phyloP scores from a whole-genome alignment of 2,329 filamentous ascomycete species.

The Ophiostoma australiae region DNA sequence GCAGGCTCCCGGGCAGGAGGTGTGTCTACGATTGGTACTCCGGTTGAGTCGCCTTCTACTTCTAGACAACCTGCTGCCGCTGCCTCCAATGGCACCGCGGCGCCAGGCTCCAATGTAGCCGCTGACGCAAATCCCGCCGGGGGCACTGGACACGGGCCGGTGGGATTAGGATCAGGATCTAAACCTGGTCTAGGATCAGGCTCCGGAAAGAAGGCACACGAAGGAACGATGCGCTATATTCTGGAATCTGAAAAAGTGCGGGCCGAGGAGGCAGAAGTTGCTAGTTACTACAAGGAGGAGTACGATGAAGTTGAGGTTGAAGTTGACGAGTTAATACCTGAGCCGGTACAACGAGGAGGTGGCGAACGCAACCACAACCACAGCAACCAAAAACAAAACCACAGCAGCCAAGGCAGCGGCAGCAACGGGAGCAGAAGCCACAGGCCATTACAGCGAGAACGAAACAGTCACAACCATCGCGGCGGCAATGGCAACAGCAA shows the following conservation, averaged over 20 bases:
- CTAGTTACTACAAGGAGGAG: slow-evolving; percentile 65
- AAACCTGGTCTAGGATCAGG: slow-evolving; percentile 28
- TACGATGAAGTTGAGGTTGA: slow-evolving; percentile 75
- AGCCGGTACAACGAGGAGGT: slow-evolving; percentile 20
- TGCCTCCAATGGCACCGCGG: neutral
- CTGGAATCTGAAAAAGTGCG: slow-evolving; percentile 72
- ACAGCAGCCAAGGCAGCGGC: neutral
- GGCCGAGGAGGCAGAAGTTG: slow-evolving; percentile 63
- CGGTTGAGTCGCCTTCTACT: neutral
- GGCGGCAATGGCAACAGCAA: slow-evolving; percentile 5
- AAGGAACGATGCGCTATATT: slow-evolving; percentile 83
- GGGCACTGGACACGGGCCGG: neutral
- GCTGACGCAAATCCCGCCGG: neutral
- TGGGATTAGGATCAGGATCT: slow-evolving; percentile 34
- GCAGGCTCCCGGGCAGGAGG: neutral
- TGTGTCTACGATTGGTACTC: neutral
- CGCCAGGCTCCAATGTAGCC: neutral
- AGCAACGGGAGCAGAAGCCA: neutral
- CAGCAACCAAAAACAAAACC: neutral
- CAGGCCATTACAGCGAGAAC: slow-evolving; percentile 20
- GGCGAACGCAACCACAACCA: neutral
- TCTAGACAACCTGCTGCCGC: neutral
- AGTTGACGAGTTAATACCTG: slow-evolving; percentile 58
- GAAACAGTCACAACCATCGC: slow-evolving; percentile 12
- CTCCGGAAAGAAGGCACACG: slow-evolving; percentile 46